phyloP scores from a whole-genome alignment of 148 eudicot genomes.

The Vaccinium myrtillus region DNA sequence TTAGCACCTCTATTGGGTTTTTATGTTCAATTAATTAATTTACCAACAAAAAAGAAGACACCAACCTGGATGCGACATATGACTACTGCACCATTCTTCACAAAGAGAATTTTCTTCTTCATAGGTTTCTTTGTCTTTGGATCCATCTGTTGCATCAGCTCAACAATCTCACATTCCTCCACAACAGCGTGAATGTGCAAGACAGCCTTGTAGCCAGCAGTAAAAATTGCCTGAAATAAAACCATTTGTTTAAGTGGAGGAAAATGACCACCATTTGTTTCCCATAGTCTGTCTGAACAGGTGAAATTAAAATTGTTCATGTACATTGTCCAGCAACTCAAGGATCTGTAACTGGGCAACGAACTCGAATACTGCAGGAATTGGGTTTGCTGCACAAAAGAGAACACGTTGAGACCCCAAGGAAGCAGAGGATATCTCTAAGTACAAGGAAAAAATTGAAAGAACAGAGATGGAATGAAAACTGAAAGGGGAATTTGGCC shows the following conservation, averaged over 20 bases:
- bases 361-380: slow-evolving; percentile 68
- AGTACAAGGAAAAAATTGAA: not conserved
- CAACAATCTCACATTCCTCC: slow-evolving; percentile 96
- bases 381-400: slow-evolving; percentile 66
- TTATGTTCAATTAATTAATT: too few species aligned
- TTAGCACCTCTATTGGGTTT: too few species aligned
- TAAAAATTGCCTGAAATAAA: slow-evolving; percentile 67
- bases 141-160: slow-evolving; percentile 76
- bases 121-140: slow-evolving; percentile 69
- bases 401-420: not conserved
- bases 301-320: slow-evolving; percentile 3
- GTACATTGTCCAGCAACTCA: slow-evolving; percentile 91
- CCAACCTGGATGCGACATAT: slow-evolving; percentile 84
- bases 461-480: not conserved
- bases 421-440: not conserved
- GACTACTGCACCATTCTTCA: slow-evolving; percentile 77
- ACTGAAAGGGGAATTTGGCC: too few species aligned
- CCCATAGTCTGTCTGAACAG: too few species aligned
- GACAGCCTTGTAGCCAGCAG: slow-evolving; percentile 94
- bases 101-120: slow-evolving; percentile 79
- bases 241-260: too few species aligned
- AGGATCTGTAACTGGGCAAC: slow-evolving; percentile 80
- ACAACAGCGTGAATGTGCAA: slow-evolving; percentile 88
- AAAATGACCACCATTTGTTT: too few species aligned
- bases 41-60: not conserved